Evolutionary conservation across 2,329 filamentous ascomycete genomes (phyloP).

Genomic region (Tolypocladium ovalisporum): DNA sequence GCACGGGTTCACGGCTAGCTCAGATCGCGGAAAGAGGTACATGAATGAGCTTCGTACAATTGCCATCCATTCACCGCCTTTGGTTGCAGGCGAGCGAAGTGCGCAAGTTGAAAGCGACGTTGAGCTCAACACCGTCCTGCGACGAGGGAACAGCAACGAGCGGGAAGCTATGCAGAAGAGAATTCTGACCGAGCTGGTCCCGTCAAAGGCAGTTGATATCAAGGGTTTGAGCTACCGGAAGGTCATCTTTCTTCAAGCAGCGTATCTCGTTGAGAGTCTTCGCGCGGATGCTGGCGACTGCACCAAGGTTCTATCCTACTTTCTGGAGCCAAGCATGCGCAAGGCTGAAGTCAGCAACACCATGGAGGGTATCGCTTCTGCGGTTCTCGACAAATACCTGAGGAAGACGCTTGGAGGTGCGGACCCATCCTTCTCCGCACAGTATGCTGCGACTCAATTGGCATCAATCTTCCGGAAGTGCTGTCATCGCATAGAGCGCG

Average conservation of each 20-base stretch:
- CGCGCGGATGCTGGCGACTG: constrained; percentile 82
- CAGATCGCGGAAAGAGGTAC: constrained; percentile 62
- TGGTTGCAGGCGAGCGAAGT: constrained; percentile 79
- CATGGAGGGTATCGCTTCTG: constrained; percentile 54
- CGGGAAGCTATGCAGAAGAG: constrained; percentile 74
- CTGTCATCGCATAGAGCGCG: constrained; percentile 85
- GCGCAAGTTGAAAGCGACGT: constrained; percentile 93
- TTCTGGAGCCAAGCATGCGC: constrained; percentile 80
- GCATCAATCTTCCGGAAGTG: constrained; percentile 77
- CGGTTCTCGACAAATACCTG: constrained; percentile 71
- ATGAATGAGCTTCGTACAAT: constrained; percentile 70
- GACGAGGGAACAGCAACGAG: constrained; percentile 72
- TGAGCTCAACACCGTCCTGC: constrained; percentile 86
- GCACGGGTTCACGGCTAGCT: constrained; percentile 74
- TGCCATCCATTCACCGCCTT: constrained; percentile 74
- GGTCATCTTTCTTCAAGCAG: constrained; percentile 82
- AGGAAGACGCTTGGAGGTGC: constrained; percentile 60
- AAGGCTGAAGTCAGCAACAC: constrained; percentile 50
- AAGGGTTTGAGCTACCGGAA: constrained; percentile 78
- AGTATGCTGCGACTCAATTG: constrained; percentile 81
- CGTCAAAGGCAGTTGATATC: constrained; percentile 68
- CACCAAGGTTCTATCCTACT: constrained; percentile 82
- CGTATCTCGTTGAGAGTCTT: constrained; percentile 79
- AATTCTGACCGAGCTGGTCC: constrained; percentile 61
- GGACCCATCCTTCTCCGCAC: constrained; percentile 73